Evolutionary conservation across 2,329 filamentous ascomycete genomes (phyloP).

Genomic region (Atkinsonella hypoxylon): DNA sequence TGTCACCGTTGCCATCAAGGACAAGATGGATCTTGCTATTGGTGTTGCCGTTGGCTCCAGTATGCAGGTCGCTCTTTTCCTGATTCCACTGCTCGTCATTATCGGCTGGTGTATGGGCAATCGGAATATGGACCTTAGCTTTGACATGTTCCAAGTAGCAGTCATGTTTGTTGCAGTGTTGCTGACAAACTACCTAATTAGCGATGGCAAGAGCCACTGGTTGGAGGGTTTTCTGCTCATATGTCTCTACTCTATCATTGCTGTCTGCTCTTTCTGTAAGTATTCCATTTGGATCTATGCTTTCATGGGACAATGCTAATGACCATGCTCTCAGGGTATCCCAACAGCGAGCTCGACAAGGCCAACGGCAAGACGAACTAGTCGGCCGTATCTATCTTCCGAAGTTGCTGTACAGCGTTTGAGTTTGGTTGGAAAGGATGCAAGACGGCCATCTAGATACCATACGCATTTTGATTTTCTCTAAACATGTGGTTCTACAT

Average conservation of each 20-base stretch:
- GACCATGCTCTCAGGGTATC: slow-evolving; percentile 5
- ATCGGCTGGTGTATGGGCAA: slow-evolving; percentile 65
- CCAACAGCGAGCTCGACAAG: slow-evolving; percentile 4
- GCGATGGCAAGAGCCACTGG: slow-evolving; percentile 74
- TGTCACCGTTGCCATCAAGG: slow-evolving; percentile 68
- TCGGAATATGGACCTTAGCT: slow-evolving; percentile 68
- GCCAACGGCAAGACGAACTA: slow-evolving; percentile 2
- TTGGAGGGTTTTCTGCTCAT: slow-evolving; percentile 67
- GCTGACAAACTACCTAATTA: slow-evolving; percentile 75
- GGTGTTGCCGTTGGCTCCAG: slow-evolving; percentile 69
- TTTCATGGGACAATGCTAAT: not conserved
- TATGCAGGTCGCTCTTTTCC: slow-evolving; percentile 70
- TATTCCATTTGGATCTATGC: slow-evolving; percentile 10
- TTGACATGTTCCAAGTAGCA: slow-evolving; percentile 82
- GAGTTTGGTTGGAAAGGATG: not conserved
- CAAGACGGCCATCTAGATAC: not conserved
- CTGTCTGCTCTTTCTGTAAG: slow-evolving; percentile 52
- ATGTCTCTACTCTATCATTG: slow-evolving; percentile 70
- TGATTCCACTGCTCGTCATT: slow-evolving; percentile 65
- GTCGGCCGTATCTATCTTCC: not conserved
- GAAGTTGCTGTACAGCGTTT: not conserved
- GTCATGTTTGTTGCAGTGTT: slow-evolving; percentile 74
- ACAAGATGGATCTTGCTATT: slow-evolving; percentile 77
- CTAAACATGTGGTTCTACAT: no score
- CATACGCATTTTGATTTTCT: not conserved